These are phyloP conservation scores for Fusarium decemcellulare DNA, from an alignment of 2,329 filamentous ascomycete species.

Conservation along the genomic window DNA sequence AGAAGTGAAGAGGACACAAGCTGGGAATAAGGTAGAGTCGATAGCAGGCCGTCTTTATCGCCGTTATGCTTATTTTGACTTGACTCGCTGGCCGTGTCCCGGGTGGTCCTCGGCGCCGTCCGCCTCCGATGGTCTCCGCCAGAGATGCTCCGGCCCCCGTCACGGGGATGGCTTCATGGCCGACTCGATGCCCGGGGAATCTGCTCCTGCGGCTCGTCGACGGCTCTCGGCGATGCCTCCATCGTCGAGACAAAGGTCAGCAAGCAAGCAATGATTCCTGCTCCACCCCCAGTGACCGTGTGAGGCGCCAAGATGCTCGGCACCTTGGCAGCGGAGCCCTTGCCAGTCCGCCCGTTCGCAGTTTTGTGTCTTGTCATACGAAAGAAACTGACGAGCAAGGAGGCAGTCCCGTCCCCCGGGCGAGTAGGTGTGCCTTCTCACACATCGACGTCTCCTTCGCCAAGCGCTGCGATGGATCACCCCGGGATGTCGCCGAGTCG, in stretches of 20 bases:
- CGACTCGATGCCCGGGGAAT: neutral
- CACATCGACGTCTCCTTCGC: neutral
- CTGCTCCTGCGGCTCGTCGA: neutral
- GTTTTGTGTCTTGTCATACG: slow-evolving; percentile 22
- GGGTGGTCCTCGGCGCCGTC: neutral
- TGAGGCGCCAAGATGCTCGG: slow-evolving; percentile 38
- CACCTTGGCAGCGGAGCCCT: slow-evolving; percentile 40
- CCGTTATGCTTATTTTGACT: slow-evolving; percentile 37
- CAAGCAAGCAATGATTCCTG: slow-evolving; percentile 1
- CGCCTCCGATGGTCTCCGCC: neutral
- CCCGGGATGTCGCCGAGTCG: slow-evolving; percentile 29
- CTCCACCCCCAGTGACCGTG: slow-evolving; percentile 4
- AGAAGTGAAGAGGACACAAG: neutral
- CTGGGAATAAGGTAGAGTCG: neutral
- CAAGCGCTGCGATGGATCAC: slow-evolving; percentile 26
- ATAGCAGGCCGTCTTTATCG: slow-evolving; percentile 9
- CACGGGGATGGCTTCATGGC: neutral
- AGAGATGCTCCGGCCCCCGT: neutral
- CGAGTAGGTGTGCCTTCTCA: neutral
- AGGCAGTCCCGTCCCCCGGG: neutral
- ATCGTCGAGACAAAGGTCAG: slow-evolving; percentile 24
- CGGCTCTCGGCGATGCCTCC: slow-evolving; percentile 9
- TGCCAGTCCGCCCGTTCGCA: slow-evolving; percentile 8
- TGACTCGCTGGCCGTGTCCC: neutral
- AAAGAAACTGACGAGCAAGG: neutral